phyloP scores from a whole-genome alignment of 2,329 filamentous ascomycete genomes.

The Lasiodiplodia sp. region DNA sequence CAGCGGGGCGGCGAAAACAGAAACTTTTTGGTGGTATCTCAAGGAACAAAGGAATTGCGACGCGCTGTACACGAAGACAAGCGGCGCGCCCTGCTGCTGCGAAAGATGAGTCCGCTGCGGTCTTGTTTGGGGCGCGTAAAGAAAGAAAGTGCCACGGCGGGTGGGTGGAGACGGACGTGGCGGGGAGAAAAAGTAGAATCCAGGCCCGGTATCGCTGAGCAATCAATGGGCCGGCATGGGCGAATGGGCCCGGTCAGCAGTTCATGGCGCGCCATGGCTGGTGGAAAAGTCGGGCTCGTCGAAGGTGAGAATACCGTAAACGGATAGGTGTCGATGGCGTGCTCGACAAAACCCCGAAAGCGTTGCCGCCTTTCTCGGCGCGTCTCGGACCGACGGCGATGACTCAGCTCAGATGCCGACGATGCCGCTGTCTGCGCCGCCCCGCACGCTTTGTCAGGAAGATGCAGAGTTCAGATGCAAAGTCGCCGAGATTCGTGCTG shows the following conservation, averaged over 20 bases:
- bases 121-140: constrained; percentile 9
- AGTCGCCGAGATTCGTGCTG: not conserved
- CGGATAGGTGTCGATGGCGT: constrained; percentile 23
- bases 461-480: not conserved
- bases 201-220: constrained; percentile 28
- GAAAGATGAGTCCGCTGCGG: not conserved
- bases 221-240: constrained; percentile 17
- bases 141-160: not conserved
- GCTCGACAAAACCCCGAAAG: constrained; percentile 16
- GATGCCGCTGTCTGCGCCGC: not conserved
- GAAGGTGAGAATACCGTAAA: not conserved
- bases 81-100: constrained; percentile 3
- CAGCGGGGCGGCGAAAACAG: constrained; percentile 16
- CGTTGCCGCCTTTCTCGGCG: constrained; percentile 1
- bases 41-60: not conserved
- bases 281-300: constrained; percentile 2
- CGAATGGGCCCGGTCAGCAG: constrained; percentile 4
- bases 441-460: not conserved
- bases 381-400: constrained; percentile 15
- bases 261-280: constrained; percentile 18
- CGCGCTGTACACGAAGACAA: constrained; percentile 7
- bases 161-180: not conserved
- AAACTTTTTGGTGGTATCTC: constrained; percentile 20
- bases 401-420: constrained; percentile 25
- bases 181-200: constrained; percentile 26